Conservation (phyloP, 441 rosid genomes). For the Flueggea neowawraea region DNA sequence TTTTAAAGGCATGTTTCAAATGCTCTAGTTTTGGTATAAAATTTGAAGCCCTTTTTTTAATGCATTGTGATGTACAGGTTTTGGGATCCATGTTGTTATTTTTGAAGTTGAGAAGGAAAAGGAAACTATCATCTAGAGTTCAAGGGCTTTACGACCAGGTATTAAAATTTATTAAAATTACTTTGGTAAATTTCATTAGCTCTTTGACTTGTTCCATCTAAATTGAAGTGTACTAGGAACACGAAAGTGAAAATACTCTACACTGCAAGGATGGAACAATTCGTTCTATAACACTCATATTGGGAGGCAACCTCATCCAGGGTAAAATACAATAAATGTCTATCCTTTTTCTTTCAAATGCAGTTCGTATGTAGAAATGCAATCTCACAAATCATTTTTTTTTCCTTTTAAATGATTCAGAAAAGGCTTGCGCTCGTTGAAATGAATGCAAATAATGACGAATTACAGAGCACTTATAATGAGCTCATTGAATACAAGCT, state of each 20-base stretch:
- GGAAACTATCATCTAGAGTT: slow-evolving; percentile 44
- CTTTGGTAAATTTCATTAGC: slow-evolving; percentile 48
- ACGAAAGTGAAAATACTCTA: neutral
- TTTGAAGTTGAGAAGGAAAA: slow-evolving; percentile 40
- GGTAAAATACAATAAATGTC: slow-evolving; percentile 47
- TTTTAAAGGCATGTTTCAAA: slow-evolving; percentile 26
- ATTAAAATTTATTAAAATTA: slow-evolving; percentile 24
- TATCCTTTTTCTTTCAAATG: no score
- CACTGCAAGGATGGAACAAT: slow-evolving; percentile 72
- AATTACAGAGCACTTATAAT: slow-evolving; percentile 67
- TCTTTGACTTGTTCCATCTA: neutral
- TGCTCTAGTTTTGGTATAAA: slow-evolving; percentile 35
- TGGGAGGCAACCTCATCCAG: slow-evolving; percentile 86
- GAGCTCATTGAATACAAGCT: slow-evolving; percentile 83
- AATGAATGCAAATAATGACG: slow-evolving; percentile 83
- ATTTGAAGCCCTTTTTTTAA: slow-evolving; percentile 55
- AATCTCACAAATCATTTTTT: neutral
- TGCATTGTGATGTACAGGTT: slow-evolving; percentile 63
- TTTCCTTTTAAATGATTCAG: slow-evolving; percentile 3
- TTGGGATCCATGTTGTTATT: slow-evolving; percentile 39
- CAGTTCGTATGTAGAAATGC: no score
- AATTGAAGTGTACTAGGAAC: neutral
- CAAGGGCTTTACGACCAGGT: slow-evolving; percentile 81
- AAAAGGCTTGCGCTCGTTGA: slow-evolving; percentile 69
- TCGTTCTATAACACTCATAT: slow-evolving; percentile 75